Base-by-base conservation (phyloP, 148 eudicot species). In the Chenopodium album region DNA sequence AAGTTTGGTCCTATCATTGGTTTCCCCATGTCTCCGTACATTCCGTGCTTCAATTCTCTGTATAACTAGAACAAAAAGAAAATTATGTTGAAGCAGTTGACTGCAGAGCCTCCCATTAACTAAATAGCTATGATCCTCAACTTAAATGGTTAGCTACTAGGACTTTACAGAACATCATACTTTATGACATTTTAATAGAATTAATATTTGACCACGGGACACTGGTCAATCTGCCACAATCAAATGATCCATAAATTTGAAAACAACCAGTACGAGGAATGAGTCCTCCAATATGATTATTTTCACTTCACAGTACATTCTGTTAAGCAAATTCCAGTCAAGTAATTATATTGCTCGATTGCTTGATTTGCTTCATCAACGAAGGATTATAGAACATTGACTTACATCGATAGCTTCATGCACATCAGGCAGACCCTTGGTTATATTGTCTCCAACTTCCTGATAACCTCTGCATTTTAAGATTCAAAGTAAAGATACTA, bases 401-500 rank as follows among this genome's bases (percentile, higher is more conserved):
- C 94, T 75, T 88, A 96, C 99, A 87, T 96, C 99, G 81, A 96
- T 96, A 76, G 99, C 99, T 85, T 96, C 98, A 64, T 96, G 99
- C 87, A 78, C 89, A 84, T 96, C 99, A 77, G 99, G 98, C 54
- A 87, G 81, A 54, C 99, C 98, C 90, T 91, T 92, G 72, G 99
- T 96, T 80, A 95, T 60, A 76, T 96, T 96, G 77, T 92, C 93
- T n/a, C 99, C 95, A 50, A 96, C 87, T 70, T 87, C 89, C 85
- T 96, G 99, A 86, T 96, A 96, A 59, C 99, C 99, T 70, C 99
- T 96, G 92, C 89, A 87, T 31, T 80, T 78, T 17, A 76, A 83
- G 71, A 65, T 47, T 59, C 46, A 79, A 29, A 23, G 66, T 23
- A 73, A 62, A 32, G 75, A 66, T 20, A 75, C 19, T 32, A 34